Conservation (phyloP, 2,329 filamentous ascomycete species). For the Hymenotorrendiella dingleyae region DNA sequence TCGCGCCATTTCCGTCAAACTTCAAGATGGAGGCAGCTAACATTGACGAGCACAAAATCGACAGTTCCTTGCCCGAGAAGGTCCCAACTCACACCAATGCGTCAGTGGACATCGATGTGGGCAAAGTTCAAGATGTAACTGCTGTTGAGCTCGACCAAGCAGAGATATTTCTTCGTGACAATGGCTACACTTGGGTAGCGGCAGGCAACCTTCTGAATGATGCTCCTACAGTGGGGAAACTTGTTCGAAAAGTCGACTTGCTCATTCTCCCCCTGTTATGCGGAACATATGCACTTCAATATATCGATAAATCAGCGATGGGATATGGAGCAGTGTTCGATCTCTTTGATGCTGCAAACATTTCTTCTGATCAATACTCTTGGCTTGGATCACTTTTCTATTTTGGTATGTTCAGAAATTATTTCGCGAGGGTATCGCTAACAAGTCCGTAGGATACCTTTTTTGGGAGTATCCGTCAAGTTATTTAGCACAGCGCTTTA, state of each 20-base stretch:
- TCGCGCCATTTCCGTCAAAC: too few species aligned
- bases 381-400: constrained; percentile 42
- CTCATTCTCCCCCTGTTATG: constrained; percentile 46
- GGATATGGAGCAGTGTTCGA: constrained; percentile 39
- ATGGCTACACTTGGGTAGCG: constrained; percentile 38
- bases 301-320: constrained; percentile 44
- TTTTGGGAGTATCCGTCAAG: constrained; percentile 5
- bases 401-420: constrained; percentile 27
- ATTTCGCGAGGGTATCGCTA: neutral
- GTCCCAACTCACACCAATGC: neutral
- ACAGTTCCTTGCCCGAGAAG: neutral
- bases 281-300: constrained; percentile 46
- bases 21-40: too few species aligned
- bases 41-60: constrained; percentile 1
- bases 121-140: neutral
- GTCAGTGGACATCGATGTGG: neutral
- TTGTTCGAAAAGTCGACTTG: constrained; percentile 43
- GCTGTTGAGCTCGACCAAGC: constrained; percentile 40
- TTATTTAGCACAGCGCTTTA: constrained; percentile 1
- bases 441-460: neutral
- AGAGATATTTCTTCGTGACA: constrained; percentile 42
- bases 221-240: constrained; percentile 24
- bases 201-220: constrained; percentile 41
- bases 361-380: constrained; percentile 38
- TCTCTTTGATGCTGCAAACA: constrained; percentile 38